These are phyloP conservation scores for Talaromyces borbonicus DNA, from an alignment of 495 filamentous ascomycete species.

Conservation along the genomic window DNA sequence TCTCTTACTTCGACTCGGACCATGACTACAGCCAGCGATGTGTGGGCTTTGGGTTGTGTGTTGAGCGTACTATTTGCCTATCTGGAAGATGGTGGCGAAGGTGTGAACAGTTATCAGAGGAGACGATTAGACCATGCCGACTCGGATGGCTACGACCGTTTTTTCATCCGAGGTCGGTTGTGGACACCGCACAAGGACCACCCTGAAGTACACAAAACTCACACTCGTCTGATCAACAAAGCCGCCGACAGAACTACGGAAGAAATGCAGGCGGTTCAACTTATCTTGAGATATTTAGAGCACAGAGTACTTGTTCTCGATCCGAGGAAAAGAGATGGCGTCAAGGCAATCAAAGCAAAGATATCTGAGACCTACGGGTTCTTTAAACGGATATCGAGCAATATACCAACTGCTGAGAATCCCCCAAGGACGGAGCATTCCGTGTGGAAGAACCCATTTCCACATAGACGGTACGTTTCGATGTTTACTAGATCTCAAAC, in stretches of 20 bases:
- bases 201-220: slow-evolving; percentile 18
- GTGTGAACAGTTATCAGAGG: slow-evolving; percentile 18
- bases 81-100: slow-evolving; percentile 18
- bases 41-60: slow-evolving; percentile 28
- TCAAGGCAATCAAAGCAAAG: neutral
- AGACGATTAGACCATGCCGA: slow-evolving; percentile 13
- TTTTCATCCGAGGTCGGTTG: slow-evolving; percentile 14
- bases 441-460: neutral
- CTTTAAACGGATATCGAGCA: no score
- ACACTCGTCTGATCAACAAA: slow-evolving; percentile 15
- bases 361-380: neutral
- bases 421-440: neutral
- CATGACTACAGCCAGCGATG: slow-evolving; percentile 24
- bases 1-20: slow-evolving; percentile 11
- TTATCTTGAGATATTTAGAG: slow-evolving; percentile 13
- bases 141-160: slow-evolving; percentile 15
- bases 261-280: slow-evolving; percentile 15
- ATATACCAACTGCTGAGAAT: neutral
- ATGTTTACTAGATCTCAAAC: neutral
- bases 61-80: slow-evolving; percentile 26
- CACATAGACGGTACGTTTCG: neutral
- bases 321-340: neutral
- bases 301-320: slow-evolving; percentile 1
- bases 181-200: slow-evolving; percentile 12
- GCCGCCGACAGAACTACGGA: slow-evolving; percentile 10